Evolutionary conservation across 1,139 yeast genomes (phyloP), one percentile per base, ranked within the genome.

Genomic region (Chernovozyma sophiae-reginae): DNA sequence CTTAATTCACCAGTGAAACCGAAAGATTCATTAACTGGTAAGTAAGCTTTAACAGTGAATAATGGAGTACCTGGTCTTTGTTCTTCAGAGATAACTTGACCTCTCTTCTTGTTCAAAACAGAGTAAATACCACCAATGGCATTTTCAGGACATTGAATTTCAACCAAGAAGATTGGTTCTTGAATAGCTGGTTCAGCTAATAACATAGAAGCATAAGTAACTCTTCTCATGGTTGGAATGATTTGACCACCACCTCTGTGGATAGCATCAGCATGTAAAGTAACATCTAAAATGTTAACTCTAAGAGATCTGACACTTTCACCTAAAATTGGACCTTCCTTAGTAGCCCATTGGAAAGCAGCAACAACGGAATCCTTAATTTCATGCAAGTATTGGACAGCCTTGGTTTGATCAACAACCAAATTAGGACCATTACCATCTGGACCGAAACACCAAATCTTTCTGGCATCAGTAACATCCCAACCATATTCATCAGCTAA

Each of bases 191-290:
- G 98, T 74, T 87, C 87, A 69, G 97, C 97, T 72, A 92, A 82
- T 69, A 92, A 83, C 81, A 89, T 79, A 60, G 97, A 87, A 66
- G 98, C 98, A 78, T 86, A 92, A 54, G 97, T 87, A 60, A 82
- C 97, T 82, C 98, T 92, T 84, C 97, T 89, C 97, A 92, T 90
- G 75, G 98, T 92, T 76, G 97, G 97, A 75, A 92, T 89, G 72
- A 92, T 83, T 81, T 92, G 98, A 78, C 98, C 98, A 78, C 95
- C 97, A 82, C 98, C 98, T 86, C 98, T 89, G 86, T 92, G 98
- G 77, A 92, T 92, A 74, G 98, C 96, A 86, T 92, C 98, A 69
- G 98, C 96, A 76, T 92, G 98, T 74, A 92, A 81, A 59, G 97
- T 90, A 67, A 92, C 98, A 84, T 92, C 98, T 77, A 92, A 81